Evolutionary conservation across 345 rosid genomes (phyloP).

Genomic region (Isatis tinctoria): DNA sequence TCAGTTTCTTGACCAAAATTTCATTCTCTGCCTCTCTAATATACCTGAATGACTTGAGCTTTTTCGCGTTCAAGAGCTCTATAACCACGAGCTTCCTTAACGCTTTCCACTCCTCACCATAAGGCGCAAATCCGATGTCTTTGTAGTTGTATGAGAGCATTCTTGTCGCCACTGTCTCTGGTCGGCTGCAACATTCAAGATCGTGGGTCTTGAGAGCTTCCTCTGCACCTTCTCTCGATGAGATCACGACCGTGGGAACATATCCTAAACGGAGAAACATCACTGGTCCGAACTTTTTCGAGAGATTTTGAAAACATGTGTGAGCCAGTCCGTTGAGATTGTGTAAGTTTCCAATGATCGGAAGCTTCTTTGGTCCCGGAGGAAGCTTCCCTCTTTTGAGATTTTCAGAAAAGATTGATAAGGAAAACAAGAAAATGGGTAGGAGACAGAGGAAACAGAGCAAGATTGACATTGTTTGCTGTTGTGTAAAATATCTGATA

Average conservation of each 20-base stretch:
- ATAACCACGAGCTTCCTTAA: constrained; percentile 30
- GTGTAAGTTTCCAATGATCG: constrained; percentile 43
- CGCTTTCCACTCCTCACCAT: constrained; percentile 39
- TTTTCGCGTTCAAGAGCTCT: constrained; percentile 28
- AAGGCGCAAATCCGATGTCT: constrained; percentile 39
- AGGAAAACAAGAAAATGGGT: neutral
- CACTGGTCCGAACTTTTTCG: constrained; percentile 42
- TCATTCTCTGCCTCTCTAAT: constrained; percentile 33
- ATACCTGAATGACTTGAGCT: constrained; percentile 24
- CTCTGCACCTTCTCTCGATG: constrained; percentile 40
- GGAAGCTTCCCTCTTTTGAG: constrained; percentile 17
- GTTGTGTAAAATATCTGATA: neutral
- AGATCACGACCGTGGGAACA: constrained; percentile 36
- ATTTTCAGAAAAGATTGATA: neutral
- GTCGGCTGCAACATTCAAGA: constrained; percentile 36
- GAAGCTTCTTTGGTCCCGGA: constrained; percentile 37
- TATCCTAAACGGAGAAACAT: constrained; percentile 40
- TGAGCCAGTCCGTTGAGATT: constrained; percentile 36
- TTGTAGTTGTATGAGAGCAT: constrained; percentile 30
- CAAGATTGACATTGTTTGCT: constrained; percentile 15
- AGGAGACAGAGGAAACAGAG: constrained; percentile 1
- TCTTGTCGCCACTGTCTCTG: constrained; percentile 10
- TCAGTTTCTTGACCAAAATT: constrained; percentile 26
- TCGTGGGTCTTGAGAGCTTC: constrained; percentile 36
- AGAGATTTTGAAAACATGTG: constrained; percentile 24